Percentiles rank a stretch among this genome's conserved stretches.
These are phyloP conservation scores for Lactarius akahatsu DNA, from an alignment of 768 basidiomycete species.

Conservation along the genomic window DNA sequence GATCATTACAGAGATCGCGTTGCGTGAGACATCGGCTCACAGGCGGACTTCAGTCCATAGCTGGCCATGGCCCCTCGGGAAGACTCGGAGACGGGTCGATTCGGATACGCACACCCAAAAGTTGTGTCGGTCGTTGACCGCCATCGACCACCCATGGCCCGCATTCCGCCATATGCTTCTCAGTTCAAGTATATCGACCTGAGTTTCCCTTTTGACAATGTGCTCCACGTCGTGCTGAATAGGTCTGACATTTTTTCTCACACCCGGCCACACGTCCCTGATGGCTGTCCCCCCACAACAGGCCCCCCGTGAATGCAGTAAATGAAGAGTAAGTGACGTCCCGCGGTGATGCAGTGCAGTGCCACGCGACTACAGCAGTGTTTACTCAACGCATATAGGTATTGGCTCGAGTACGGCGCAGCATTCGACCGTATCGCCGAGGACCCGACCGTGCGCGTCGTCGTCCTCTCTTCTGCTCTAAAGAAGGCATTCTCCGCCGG, in stretches of 20 bases:
- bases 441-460: conserved; percentile 60
- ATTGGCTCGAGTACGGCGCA: conserved; percentile 68
- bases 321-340: conserved; percentile 16
- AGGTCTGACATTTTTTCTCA: conserved; percentile 12
- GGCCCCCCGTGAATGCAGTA: conserved; percentile 27
- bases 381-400: conserved; percentile 41
- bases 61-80: too few species aligned
- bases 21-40: too few species aligned
- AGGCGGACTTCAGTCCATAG: too few species aligned
- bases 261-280: background rate
- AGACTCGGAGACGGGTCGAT: too few species aligned
- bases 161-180: conserved; percentile 23
- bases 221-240: conserved; percentile 26
- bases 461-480: conserved; percentile 69
- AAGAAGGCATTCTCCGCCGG: conserved; percentile 83
- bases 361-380: background rate
- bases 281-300: background rate
- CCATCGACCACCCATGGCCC: too few species aligned
- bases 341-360: too few species aligned
- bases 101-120: too few species aligned
- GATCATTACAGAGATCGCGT: too few species aligned
- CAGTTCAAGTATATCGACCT: conserved; percentile 23
- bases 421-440: conserved; percentile 56
- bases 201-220: conserved; percentile 24
- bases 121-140: too few species aligned